phyloP scores from a whole-genome alignment of 129 eudicot species.

The Flaveria ramosissima region DNA sequence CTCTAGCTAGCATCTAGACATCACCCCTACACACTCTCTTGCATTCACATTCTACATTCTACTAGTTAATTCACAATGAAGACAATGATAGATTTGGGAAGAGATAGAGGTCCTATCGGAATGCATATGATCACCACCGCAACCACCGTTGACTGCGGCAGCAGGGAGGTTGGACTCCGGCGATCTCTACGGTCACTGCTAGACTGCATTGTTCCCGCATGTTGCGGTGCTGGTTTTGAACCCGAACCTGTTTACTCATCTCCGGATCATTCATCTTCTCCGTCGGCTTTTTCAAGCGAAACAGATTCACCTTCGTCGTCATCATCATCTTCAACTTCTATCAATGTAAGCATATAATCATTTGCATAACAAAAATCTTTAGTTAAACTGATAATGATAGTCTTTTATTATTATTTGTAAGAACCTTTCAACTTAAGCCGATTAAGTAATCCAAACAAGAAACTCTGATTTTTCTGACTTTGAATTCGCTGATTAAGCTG shows the following conservation, averaged over 20 bases:
- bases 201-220: conserved; percentile 36
- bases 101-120: conserved; percentile 45
- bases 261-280: conserved; percentile 26
- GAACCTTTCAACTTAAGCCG: no score
- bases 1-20: conserved; percentile 31
- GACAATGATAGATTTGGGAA: conserved; percentile 48
- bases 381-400: no score
- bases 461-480: no score
- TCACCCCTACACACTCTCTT: conserved; percentile 22
- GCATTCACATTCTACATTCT: conserved; percentile 13
- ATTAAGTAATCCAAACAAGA: no score
- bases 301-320: conserved; percentile 38
- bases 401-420: no score
- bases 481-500: no score
- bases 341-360: conserved; percentile 20
- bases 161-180: conserved; percentile 41
- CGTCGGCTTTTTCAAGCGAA: conserved; percentile 33
- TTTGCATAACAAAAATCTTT: neutral
- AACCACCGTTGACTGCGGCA: conserved; percentile 40
- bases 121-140: conserved; percentile 39
- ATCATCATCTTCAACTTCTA: neutral
- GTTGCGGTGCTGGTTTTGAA: conserved; percentile 44
- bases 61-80: conserved; percentile 20
- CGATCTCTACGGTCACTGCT: conserved; percentile 36
- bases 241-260: conserved; percentile 20